Evolutionary conservation across 805 yeast genomes (phyloP).

Genomic region (Candida xyloterini): DNA sequence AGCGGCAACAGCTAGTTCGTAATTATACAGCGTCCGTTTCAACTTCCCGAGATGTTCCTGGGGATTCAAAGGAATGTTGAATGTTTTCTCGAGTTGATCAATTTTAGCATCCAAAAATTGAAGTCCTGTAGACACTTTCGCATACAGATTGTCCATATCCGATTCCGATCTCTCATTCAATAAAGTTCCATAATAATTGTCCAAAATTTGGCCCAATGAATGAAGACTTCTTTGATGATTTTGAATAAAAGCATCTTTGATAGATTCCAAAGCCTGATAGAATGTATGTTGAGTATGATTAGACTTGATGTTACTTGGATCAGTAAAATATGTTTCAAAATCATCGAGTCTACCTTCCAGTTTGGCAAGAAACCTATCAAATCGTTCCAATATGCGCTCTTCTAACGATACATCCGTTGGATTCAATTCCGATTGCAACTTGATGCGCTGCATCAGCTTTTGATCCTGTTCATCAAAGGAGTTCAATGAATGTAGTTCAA

Average conservation of each 20-base stretch:
- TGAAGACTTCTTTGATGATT: constrained; percentile 28
- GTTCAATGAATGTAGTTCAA: not conserved
- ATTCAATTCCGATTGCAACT: constrained; percentile 8
- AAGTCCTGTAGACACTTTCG: constrained; percentile 34
- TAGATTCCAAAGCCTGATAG: constrained; percentile 22
- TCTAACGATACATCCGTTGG: constrained; percentile 22
- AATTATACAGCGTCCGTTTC: constrained; percentile 42
- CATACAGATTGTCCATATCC: constrained; percentile 22
- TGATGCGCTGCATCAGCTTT: constrained; percentile 17
- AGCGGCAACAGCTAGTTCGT: constrained; percentile 41
- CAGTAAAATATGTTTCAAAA: constrained; percentile 28
- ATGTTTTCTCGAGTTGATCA: constrained; percentile 36
- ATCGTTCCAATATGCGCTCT: constrained; percentile 26
- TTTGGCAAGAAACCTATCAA: constrained; percentile 29
- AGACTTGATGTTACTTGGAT: constrained; percentile 16
- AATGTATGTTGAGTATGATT: constrained; percentile 23
- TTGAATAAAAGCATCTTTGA: constrained; percentile 22
- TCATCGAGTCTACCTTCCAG: constrained; percentile 29
- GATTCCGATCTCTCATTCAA: constrained; percentile 5
- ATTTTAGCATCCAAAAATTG: constrained; percentile 40
- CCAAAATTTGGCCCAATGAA: constrained; percentile 30
- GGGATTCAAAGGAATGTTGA: constrained; percentile 30
- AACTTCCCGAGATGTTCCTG: constrained; percentile 28
- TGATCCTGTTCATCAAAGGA: constrained; percentile 16
- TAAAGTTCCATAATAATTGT: constrained; percentile 29